phyloP scores from a whole-genome alignment of 768 basidiomycete species.

The Amanita phalloides region DNA sequence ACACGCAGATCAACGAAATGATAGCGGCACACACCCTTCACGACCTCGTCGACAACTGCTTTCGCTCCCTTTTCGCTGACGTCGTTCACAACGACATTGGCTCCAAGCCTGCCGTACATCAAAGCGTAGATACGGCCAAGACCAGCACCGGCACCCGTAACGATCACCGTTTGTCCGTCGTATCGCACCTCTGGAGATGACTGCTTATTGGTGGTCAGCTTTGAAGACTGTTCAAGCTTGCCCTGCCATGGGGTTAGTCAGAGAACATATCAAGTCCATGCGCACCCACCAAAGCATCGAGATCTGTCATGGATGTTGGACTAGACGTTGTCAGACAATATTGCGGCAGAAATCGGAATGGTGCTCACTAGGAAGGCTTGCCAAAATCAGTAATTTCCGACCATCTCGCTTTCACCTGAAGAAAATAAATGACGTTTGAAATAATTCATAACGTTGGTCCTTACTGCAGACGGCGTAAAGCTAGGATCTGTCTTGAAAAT shows the following conservation, averaged over 20 bases:
- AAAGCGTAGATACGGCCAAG: conserved; percentile 87
- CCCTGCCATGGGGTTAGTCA: conserved; percentile 18
- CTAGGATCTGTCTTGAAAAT: conserved; percentile 83
- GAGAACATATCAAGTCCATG: not conserved
- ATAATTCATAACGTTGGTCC: not conserved
- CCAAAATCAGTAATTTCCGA: conserved; percentile 71
- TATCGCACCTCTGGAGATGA: conserved; percentile 63
- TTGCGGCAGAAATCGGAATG: not conserved
- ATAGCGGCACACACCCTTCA: conserved; percentile 40
- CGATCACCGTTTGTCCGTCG: conserved; percentile 83
- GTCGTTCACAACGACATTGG: conserved; percentile 95
- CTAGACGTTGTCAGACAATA: conserved; percentile 23
- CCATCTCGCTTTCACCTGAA: conserved; percentile 78
- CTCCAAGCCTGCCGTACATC: conserved; percentile 89
- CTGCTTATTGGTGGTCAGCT: conserved; percentile 58
- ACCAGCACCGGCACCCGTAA: conserved; percentile 93
- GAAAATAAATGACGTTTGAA: not conserved
- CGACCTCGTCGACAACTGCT: conserved; percentile 79
- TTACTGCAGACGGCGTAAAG: conserved; percentile 91
- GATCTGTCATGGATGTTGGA: conserved; percentile 53
- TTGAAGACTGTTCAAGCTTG: conserved; percentile 54
- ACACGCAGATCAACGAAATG: not conserved
- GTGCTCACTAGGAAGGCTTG: conserved; percentile 54
- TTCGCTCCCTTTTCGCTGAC: conserved; percentile 80
- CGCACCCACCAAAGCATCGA: conserved; percentile 39